Evolutionary conservation across 176 grass and related monocot genomes (phyloP).

Genomic region (Miscanthus lutarioriparius): DNA sequence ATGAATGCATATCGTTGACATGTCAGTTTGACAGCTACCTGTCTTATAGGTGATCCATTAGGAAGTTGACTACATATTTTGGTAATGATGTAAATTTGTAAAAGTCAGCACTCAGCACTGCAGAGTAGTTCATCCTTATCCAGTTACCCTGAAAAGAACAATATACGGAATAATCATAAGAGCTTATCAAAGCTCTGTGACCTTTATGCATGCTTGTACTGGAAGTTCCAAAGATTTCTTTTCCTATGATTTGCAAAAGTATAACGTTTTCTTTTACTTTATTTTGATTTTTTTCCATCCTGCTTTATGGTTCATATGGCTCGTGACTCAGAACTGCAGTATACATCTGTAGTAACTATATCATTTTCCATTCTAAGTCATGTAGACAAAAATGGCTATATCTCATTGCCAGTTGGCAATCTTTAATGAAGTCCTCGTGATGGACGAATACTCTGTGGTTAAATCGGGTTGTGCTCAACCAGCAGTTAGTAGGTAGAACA

Average conservation of each 20-base stretch:
- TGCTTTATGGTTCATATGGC: background rate
- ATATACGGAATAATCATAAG: background rate
- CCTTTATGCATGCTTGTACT: slow-evolving; percentile 13
- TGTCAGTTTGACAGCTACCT: background rate
- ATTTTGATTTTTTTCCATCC: background rate
- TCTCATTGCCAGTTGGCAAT: background rate
- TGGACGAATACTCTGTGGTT: slow-evolving; percentile 32
- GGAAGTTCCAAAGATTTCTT: background rate
- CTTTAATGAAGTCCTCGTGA: background rate
- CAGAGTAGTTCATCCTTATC: background rate
- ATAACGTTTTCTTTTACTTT: background rate
- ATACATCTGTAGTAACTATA: background rate
- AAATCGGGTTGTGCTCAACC: slow-evolving; percentile 3
- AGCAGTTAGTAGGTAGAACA: background rate
- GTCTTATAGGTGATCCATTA: background rate
- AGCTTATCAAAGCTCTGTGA: background rate
- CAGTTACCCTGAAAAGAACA: background rate
- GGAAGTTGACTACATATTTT: background rate
- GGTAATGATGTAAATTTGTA: background rate
- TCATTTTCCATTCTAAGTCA: background rate
- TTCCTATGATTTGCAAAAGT: background rate
- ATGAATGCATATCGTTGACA: background rate
- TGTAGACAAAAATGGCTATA: background rate
- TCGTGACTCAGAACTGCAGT: background rate
- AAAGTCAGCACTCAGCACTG: background rate